Conservation (phyloP, 495 filamentous ascomycete species). For the Penicillium tannophilum region DNA sequence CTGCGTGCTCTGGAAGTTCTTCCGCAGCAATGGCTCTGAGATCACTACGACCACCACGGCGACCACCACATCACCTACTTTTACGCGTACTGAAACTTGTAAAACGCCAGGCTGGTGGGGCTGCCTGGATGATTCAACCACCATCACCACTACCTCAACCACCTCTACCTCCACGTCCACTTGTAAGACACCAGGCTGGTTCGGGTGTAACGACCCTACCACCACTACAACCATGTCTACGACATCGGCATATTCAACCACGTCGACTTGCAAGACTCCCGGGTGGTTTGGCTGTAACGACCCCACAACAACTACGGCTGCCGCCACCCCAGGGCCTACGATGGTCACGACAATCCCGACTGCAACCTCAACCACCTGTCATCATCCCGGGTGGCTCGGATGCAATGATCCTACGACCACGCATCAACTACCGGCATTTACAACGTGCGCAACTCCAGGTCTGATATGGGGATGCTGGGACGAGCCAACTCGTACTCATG, state of each 20-base stretch:
- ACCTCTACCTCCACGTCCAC: conserved; percentile 72
- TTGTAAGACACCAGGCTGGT: conserved; percentile 80
- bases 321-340: not conserved
- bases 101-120: conserved; percentile 79
- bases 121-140: conserved; percentile 57
- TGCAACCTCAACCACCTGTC: conserved; percentile 14
- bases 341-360: conserved; percentile 4
- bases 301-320: not conserved
- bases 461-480: conserved; percentile 8
- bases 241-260: conserved; percentile 5
- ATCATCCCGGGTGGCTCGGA: conserved; percentile 19
- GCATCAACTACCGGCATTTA: not conserved
- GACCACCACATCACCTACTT: conserved; percentile 54
- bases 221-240: conserved; percentile 18
- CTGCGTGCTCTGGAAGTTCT: conserved; percentile 93
- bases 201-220: conserved; percentile 52
- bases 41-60: conserved; percentile 63
- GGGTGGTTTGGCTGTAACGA: conserved; percentile 13
- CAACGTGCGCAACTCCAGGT: not conserved
- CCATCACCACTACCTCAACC: conserved; percentile 60
- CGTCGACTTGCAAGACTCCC: conserved; percentile 2
- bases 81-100: conserved; percentile 80
- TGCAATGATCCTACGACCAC: conserved; percentile 12
- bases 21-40: conserved; percentile 83
- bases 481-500: not conserved